These are phyloP conservation scores for Silene coronaria DNA, from an alignment of 179 eudicot genomes.

Conservation along the genomic window DNA sequence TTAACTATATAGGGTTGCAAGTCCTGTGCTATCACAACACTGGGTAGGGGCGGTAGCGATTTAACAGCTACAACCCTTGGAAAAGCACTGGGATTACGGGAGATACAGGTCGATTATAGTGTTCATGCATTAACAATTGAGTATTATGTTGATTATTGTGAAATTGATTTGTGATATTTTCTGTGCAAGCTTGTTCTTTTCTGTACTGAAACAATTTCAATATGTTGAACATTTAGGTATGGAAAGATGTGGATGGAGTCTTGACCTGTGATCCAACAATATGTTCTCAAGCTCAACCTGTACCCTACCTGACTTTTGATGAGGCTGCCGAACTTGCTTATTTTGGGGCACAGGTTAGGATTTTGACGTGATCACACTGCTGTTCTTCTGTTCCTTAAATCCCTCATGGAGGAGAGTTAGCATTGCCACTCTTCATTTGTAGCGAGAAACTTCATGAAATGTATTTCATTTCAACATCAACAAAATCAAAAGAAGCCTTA, in stretches of 20 bases:
- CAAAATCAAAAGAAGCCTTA: background rate
- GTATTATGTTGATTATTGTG: background rate
- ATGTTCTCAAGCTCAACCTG: conserved; percentile 37
- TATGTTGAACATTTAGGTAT: conserved; percentile 29
- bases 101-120: conserved; percentile 65
- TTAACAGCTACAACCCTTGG: conserved; percentile 96
- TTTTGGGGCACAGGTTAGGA: conserved; percentile 45
- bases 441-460: background rate
- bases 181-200: background rate
- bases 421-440: background rate
- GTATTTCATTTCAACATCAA: background rate
- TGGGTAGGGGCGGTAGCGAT: conserved; percentile 99
- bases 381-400: background rate
- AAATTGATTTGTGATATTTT: background rate
- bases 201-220: background rate
- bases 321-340: conserved; percentile 53
- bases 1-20: conserved; percentile 63
- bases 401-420: background rate
- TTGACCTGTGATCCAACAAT: conserved; percentile 45
- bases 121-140: background rate
- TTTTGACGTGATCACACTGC: background rate
- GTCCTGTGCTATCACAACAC: conserved; percentile 88
- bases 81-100: conserved; percentile 84
- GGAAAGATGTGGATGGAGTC: conserved; percentile 51
- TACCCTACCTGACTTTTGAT: conserved; percentile 42